Base-by-base conservation (phyloP, 768 basidiomycete species). In the Trametes cinnabarina region DNA sequence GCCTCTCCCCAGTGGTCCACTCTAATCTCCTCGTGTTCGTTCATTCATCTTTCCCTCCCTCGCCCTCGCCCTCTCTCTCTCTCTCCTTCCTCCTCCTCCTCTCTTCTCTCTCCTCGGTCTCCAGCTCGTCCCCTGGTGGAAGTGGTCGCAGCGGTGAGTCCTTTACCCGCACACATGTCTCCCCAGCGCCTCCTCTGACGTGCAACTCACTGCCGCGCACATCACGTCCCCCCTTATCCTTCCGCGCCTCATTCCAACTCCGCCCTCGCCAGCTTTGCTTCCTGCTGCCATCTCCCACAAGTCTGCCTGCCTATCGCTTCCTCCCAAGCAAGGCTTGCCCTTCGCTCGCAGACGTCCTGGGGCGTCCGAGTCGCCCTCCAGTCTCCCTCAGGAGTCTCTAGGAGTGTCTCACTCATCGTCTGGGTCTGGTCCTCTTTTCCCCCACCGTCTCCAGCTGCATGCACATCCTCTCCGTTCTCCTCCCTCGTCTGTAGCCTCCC, bases 271-370 rank as follows among this genome's bases (percentile, higher is more conserved):
- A 65, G 64, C 68, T 65, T 65, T 68, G 64, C 61, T 52, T 66
- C 59, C 63, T 62, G 63, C 67, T 66, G 62, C 64, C 62, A 69
- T 63, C 65, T 61, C 60, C 60, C 60, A 61, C 60, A 22, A 52
- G 55, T 56, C 60, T 65, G 64, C 63, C 63, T 63, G 58, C 63
- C 68, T 67, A 65, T 67, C 68, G 57, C 58, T 63, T 62, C 63
- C 63, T 58, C 65, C 60, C 19, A 60, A 65, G 65, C 69, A 65
- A 57, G 61, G 65, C 67, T 66, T 65, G 63, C 67, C 58, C 66
- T 40, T 47, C 58, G 61, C 64, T 60, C 61, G 58, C 63, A 66
- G 62, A 65, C 62, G 62, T 57, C 63, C 60, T 59, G 61, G 64
- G 64, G 55, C 65, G 65, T 65, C 65, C 55, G 55, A 55, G 63